Evolutionary conservation across 768 basidiomycete genomes (phyloP).

Genomic region (Phylloporus sp.): DNA sequence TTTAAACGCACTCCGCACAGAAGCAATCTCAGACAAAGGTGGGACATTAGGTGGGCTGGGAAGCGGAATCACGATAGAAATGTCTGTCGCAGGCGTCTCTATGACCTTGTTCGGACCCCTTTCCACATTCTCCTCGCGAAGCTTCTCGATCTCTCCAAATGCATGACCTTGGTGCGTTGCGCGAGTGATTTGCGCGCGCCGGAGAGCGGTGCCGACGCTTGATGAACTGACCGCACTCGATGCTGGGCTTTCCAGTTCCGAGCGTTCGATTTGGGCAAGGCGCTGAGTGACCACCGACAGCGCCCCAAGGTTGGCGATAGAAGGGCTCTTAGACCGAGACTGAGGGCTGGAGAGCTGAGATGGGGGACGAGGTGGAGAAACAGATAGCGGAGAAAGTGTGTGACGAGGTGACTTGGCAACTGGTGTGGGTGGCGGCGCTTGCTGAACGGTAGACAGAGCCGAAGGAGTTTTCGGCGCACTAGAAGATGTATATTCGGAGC

Average conservation of each 20-base stretch:
- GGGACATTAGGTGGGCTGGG: slow-evolving; percentile 11
- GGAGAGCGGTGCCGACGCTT: slow-evolving; percentile 21
- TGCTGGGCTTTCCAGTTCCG: slow-evolving; percentile 15
- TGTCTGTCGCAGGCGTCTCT: slow-evolving; percentile 19
- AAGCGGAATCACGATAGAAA: slow-evolving; percentile 24
- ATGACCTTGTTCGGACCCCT: not conserved
- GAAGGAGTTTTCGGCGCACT: slow-evolving; percentile 14
- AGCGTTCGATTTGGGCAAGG: slow-evolving; percentile 52
- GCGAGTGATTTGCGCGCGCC: slow-evolving; percentile 19
- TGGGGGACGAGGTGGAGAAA: slow-evolving; percentile 23
- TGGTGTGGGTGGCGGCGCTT: slow-evolving; percentile 22
- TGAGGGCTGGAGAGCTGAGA: slow-evolving; percentile 23
- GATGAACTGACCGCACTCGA: slow-evolving; percentile 19
- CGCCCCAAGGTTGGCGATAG: slow-evolving; percentile 55
- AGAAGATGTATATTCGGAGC: slow-evolving; percentile 27
- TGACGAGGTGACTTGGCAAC: slow-evolving; percentile 24
- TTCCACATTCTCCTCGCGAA: slow-evolving; percentile 9
- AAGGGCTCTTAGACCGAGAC: slow-evolving; percentile 45
- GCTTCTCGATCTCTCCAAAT: slow-evolving; percentile 24
- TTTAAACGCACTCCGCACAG: slow-evolving; percentile 24
- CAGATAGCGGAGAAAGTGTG: slow-evolving; percentile 14
- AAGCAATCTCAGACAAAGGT: slow-evolving; percentile 7
- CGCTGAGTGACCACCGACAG: slow-evolving; percentile 64
- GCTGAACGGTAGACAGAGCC: not conserved
- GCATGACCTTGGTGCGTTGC: slow-evolving; percentile 10